phyloP scores from a whole-genome alignment of 2,329 filamentous ascomycete genomes.

The Penicillium sp. region DNA sequence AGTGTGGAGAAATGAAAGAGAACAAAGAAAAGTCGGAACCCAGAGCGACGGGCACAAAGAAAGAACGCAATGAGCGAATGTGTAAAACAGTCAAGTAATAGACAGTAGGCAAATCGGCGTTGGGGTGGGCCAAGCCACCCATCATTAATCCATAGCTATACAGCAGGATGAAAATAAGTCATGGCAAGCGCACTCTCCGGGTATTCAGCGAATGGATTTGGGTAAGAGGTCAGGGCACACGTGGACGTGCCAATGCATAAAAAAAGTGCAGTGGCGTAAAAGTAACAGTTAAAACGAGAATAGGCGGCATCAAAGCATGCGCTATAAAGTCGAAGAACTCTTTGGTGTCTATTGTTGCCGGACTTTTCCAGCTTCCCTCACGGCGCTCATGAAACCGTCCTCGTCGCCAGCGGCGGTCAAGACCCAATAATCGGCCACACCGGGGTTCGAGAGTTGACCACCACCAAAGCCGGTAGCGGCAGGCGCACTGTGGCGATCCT shows the following conservation, averaged over 20 bases:
- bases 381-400: slow-evolving; percentile 44
- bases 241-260: not conserved
- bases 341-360: slow-evolving; percentile 20
- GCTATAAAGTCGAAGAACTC: not conserved
- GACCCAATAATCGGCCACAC: slow-evolving; percentile 44
- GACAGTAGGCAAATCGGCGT: slow-evolving; percentile 13
- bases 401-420: slow-evolving; percentile 39
- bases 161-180: not conserved
- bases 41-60: slow-evolving; percentile 1
- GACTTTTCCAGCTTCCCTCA: slow-evolving; percentile 45
- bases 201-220: slow-evolving; percentile 2
- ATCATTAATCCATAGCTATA: slow-evolving; percentile 12
- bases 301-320: not conserved
- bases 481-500: slow-evolving; percentile 39
- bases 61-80: slow-evolving; percentile 11
- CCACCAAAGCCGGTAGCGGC: slow-evolving; percentile 36
- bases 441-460: slow-evolving; percentile 35
- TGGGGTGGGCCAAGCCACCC: not conserved
- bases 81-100: slow-evolving; percentile 5
- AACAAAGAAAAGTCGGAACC: not conserved
- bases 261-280: not conserved
- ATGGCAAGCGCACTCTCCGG: not conserved
- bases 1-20: slow-evolving; percentile 2
- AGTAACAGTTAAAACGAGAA: not conserved
- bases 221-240: not conserved